These are phyloP conservation scores for Phialophora expanda DNA, from an alignment of 2,329 filamentous ascomycete species.

Conservation along the genomic window DNA sequence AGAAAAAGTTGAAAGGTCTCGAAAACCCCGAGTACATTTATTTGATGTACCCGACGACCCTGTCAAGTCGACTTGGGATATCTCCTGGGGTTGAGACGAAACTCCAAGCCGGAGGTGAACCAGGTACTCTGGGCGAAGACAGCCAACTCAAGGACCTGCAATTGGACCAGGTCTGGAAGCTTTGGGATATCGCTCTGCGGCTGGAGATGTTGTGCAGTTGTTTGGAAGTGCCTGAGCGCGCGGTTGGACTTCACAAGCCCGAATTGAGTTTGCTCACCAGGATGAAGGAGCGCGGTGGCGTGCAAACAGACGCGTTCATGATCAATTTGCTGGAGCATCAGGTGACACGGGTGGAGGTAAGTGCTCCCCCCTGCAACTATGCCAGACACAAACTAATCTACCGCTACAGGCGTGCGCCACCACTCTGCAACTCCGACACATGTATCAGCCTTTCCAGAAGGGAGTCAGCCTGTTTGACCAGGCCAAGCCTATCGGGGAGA, in stretches of 20 bases:
- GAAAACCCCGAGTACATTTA: slow-evolving; percentile 97
- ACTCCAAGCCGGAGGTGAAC: slow-evolving; percentile 51
- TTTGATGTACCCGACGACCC: slow-evolving; percentile 87
- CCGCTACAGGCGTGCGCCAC: slow-evolving; percentile 74
- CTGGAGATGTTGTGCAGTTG: slow-evolving; percentile 92
- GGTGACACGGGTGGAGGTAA: slow-evolving; percentile 92
- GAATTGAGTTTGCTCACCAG: slow-evolving; percentile 82
- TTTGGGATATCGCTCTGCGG: slow-evolving; percentile 87
- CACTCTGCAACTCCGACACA: slow-evolving; percentile 77
- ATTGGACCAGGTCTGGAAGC: slow-evolving; percentile 81
- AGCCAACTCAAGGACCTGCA: slow-evolving; percentile 73
- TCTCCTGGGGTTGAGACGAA: slow-evolving; percentile 39
- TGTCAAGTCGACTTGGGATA: slow-evolving; percentile 69
- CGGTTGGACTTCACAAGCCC: slow-evolving; percentile 71
- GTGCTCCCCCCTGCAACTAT: slow-evolving; percentile 43
- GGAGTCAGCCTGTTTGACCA: slow-evolving; percentile 72
- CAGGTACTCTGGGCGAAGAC: slow-evolving; percentile 66
- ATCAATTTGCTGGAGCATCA: slow-evolving; percentile 92
- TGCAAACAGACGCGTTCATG: slow-evolving; percentile 86
- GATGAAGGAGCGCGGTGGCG: slow-evolving; percentile 73
- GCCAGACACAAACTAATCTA: slow-evolving; percentile 40
- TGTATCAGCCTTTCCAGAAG: slow-evolving; percentile 70
- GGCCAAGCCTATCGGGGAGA: slow-evolving; percentile 75
- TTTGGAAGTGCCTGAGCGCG: slow-evolving; percentile 68
- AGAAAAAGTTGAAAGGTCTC: slow-evolving; percentile 92